These are phyloP conservation scores for Lentinula guzmanii DNA, from an alignment of 768 basidiomycete species.

Conservation along the genomic window DNA sequence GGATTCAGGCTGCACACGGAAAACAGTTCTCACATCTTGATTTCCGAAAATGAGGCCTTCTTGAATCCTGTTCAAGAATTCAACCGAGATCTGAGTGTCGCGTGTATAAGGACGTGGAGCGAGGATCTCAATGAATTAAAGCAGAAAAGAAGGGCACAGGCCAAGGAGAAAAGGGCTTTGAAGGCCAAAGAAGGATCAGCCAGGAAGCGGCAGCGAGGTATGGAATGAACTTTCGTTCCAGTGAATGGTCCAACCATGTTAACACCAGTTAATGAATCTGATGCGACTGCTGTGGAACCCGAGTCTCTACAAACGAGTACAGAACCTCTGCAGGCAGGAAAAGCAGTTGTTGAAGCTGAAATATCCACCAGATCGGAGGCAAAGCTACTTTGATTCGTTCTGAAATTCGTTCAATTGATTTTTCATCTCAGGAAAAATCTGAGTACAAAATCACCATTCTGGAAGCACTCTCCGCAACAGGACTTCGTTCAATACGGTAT, in stretches of 20 bases:
- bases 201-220: conserved; percentile 40
- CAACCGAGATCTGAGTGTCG: conserved; percentile 91
- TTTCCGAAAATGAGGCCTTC: conserved; percentile 82
- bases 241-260: not conserved
- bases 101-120: conserved; percentile 87
- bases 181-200: conserved; percentile 29
- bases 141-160: conserved; percentile 51
- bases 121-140: conserved; percentile 62
- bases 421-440: conserved; percentile 37
- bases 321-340: not conserved
- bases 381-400: not conserved
- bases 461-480: conserved; percentile 94
- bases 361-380: not conserved
- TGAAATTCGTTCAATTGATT: not conserved
- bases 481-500: conserved; percentile 92
- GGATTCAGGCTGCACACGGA: conserved; percentile 78
- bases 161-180: conserved; percentile 43
- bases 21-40: conserved; percentile 75
- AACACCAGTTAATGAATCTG: not conserved
- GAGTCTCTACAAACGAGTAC: not conserved
- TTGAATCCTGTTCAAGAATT: conserved; percentile 98
- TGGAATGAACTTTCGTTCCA: conserved; percentile 10
- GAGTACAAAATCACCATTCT: conserved; percentile 67
- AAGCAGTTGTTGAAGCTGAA: not conserved
- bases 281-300: not conserved